Evolutionary conservation across 1,139 yeast genomes (phyloP), one percentile per base, ranked within the genome.

Genomic region (Hyphopichia khmerensis): DNA sequence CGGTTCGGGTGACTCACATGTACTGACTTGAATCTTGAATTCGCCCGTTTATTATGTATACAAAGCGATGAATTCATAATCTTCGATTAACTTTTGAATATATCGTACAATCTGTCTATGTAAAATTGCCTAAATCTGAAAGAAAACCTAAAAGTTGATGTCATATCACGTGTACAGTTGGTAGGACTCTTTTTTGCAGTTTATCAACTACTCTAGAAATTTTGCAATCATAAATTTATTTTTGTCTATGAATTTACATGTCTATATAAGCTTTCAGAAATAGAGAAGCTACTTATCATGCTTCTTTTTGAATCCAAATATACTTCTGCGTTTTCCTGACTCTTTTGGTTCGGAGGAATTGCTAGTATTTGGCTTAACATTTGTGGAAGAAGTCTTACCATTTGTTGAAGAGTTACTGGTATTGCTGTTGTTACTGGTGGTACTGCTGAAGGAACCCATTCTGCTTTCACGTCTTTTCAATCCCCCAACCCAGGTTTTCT

Each of bases 401-500:
- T 27, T 23, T 23, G 26, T 23, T 8, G 10, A 8, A 23, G 7
- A 8, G 26, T 8, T 27, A 13, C 30, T 27, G 7, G 30, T 11
- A 13, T 13, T 36, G 21, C 38, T 16, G 16, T 42, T 27, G 26
- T 15, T 27, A 17, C 29, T 19, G 18, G 23, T 14, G 19, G 16
- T 24, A 17, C 33, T 39, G 30, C 41, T 39, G 21, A 26, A 39
- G 15, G 41, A 39, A 9, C 47, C 51, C 39, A 40, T 45, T 40
- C 60, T 62, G 48, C 60, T 60, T 37, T 69, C 74, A 42, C 67
- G 53, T 40, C 72, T 54, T 44, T 68, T 70, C 35, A 72, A 59
- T 1, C 71, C 71, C 0, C 71, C 73, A 5, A 69, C 72, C 77
- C 77, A 71, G 9, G 71, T 62, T 45, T 71, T 72, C 57, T 72